phyloP scores from a whole-genome alignment of 495 filamentous ascomycete species.

The Aspergillus ostianus region DNA sequence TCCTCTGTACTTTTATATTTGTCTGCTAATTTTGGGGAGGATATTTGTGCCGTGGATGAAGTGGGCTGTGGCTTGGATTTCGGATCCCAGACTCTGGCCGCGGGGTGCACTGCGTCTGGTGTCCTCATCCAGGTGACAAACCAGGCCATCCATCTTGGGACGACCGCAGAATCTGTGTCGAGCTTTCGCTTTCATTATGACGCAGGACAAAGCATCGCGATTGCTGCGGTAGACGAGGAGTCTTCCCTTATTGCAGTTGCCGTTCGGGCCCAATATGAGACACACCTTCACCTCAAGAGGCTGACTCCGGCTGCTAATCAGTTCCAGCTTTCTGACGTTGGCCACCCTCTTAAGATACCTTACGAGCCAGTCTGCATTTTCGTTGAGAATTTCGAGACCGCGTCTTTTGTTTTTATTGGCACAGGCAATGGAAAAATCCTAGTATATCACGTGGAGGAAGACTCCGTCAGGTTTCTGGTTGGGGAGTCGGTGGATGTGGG shows the following conservation, averaged over 20 bases:
- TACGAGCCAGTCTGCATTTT: slow-evolving; percentile 40
- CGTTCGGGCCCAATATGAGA: slow-evolving; percentile 22
- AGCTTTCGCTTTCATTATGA: slow-evolving; percentile 21
- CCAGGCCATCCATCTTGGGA: slow-evolving; percentile 42
- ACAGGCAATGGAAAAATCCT: slow-evolving; percentile 34
- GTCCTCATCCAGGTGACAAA: slow-evolving; percentile 57
- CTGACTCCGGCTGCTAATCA: slow-evolving; percentile 13
- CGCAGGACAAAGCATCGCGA: slow-evolving; percentile 20
- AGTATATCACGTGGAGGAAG: slow-evolving; percentile 28
- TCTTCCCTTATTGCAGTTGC: slow-evolving; percentile 28
- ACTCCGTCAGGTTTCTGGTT: slow-evolving; percentile 18
- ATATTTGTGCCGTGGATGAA: slow-evolving; percentile 42
- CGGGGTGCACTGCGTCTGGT: slow-evolving; percentile 37
- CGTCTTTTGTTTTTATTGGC: slow-evolving; percentile 37
- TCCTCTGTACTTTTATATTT: slow-evolving; percentile 39
- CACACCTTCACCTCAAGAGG: slow-evolving; percentile 25
- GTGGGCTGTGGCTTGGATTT: slow-evolving; percentile 47
- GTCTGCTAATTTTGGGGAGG: slow-evolving; percentile 30
- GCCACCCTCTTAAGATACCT: slow-evolving; percentile 20
- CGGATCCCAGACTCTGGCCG: slow-evolving; percentile 56
- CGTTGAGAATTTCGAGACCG: slow-evolving; percentile 25
- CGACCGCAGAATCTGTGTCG: slow-evolving; percentile 17
- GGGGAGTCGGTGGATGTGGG: slow-evolving; percentile 19
- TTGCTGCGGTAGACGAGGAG: slow-evolving; percentile 31
- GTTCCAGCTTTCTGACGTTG: slow-evolving; percentile 18